These are phyloP conservation scores for Cutaneotrichosporon sp. DNA, from an alignment of 1,284 basidiomycete species.

Conservation along the genomic window DNA sequence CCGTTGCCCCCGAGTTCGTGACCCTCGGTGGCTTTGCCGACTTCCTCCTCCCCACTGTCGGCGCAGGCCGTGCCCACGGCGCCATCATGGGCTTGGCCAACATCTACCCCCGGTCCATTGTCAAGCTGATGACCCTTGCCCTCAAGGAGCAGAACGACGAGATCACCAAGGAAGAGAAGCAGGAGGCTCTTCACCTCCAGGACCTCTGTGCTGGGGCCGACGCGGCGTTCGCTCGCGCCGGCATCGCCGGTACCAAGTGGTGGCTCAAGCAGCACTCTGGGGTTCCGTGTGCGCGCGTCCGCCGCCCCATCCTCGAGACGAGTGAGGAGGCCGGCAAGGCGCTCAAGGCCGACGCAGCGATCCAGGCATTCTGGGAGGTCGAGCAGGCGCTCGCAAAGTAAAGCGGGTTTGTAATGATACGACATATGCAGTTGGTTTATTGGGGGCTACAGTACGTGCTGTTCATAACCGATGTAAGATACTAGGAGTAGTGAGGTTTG, in stretches of 20 bases:
- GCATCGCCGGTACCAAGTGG: conserved; percentile 79
- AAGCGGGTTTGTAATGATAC: not conserved
- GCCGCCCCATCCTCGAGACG: conserved; percentile 71
- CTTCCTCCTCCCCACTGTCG: conserved; percentile 70
- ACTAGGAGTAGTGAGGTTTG: too few relatives aligned
- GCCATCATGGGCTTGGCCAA: conserved; percentile 80
- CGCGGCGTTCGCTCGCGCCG: conserved; percentile 71
- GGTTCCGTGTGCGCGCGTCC: conserved; percentile 64
- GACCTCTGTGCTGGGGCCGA: conserved; percentile 76
- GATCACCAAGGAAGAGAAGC: conserved; percentile 58
- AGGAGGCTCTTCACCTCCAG: conserved; percentile 72
- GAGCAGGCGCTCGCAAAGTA: conserved; percentile 61
- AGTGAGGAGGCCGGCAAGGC: conserved; percentile 59
- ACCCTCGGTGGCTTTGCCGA: conserved; percentile 76
- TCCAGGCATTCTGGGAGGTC: conserved; percentile 63
- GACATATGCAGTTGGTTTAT: not conserved
- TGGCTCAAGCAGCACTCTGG: conserved; percentile 68
- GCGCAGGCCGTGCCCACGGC: conserved; percentile 62
- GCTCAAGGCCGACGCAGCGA: conserved; percentile 69
- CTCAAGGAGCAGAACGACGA: conserved; percentile 58
- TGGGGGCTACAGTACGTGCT: not conserved
- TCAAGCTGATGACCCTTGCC: conserved; percentile 65
- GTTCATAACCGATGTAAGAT: too few relatives aligned
- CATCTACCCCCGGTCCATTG: conserved; percentile 66
- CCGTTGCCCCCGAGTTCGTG: conserved; percentile 58